Percentiles rank a stretch among this genome's conserved stretches.
Evolutionary conservation across 2,329 filamentous ascomycete species (phyloP).

Genomic region (Lanzia echinophila): DNA sequence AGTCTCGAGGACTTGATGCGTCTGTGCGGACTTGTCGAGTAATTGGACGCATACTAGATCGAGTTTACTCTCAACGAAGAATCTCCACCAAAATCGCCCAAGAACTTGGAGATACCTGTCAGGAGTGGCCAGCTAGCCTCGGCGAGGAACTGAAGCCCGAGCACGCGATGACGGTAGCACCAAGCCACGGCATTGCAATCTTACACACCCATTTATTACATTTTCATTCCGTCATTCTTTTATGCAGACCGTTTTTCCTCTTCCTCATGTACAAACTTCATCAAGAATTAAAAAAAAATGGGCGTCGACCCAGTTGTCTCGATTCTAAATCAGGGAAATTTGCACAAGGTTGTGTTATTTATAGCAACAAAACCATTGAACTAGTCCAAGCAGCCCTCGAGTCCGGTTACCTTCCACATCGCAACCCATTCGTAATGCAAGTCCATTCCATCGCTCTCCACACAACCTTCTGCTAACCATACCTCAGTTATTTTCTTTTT

Average conservation of each 20-base stretch:
- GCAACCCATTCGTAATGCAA: conserved; percentile 52
- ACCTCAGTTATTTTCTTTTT: conserved; percentile 48
- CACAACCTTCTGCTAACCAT: background rate
- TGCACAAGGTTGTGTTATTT: conserved; percentile 45
- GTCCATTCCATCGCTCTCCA: conserved; percentile 20
- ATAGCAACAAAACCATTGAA: conserved; percentile 43
- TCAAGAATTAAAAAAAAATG: conserved; percentile 27
- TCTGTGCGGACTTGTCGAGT: conserved; percentile 51
- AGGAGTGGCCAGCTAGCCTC: conserved; percentile 44
- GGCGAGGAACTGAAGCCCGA: conserved; percentile 44
- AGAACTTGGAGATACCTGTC: conserved; percentile 48
- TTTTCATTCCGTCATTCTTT: conserved; percentile 54
- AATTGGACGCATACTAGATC: conserved; percentile 51
- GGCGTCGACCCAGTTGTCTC: conserved; percentile 25
- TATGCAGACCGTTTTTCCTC: conserved; percentile 59
- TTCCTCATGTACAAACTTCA: conserved; percentile 45
- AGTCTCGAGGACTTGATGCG: conserved; percentile 42
- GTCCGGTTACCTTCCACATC: conserved; percentile 40
- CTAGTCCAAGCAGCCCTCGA: conserved; percentile 41
- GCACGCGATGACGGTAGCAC: conserved; percentile 38
- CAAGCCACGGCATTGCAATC: conserved; percentile 50
- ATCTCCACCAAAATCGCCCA: conserved; percentile 52
- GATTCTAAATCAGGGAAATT: conserved; percentile 38
- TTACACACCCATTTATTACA: conserved; percentile 57
- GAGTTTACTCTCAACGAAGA: conserved; percentile 52